Evolutionary conservation across 805 yeast species (phyloP), one percentile per base, ranked within the genome.

Genomic region (Metschnikowia borealis): DNA sequence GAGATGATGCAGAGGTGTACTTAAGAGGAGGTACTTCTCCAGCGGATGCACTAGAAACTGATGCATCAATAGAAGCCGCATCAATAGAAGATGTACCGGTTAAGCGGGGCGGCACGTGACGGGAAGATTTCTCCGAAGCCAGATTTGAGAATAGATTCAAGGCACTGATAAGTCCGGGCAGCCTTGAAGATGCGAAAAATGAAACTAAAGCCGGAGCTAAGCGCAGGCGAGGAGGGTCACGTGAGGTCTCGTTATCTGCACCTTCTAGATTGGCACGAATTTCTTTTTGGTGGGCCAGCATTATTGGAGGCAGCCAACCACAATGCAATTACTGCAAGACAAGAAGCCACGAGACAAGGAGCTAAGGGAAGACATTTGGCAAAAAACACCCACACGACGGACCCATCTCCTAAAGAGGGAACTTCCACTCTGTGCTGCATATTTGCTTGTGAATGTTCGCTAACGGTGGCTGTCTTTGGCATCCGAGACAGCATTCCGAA

Each of bases 241-340:
- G 45, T 20, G 45, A 33, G 38, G 20, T 20, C 29, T 42, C 45
- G 38, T 20, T 32, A 42, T 42, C 38, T 32, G 38, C 37, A 42
- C 29, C 33, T 20, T 33, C 8, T 5, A 23, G 41, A 38, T 20
- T 11, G 23, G 32, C 29, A 7, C 14, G 13, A 21, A 8, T 38
- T 38, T 38, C 31, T 23, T 23, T 38, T 38, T 38, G 13, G 14
- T 7, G 11, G 31, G 23, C 13, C 6, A 8, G n/a, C 14, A n/a
- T 15, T 33, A 33, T 38, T 38, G 7, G 41, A 20, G n/a, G 11
- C n/a, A 11, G n/a, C n/a, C 23, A 37, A 21, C 13, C 8, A 37
- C 23, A 37, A 5, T 23, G 10, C 11, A n/a, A 21, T 23, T 23
- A 21, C 15, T 5, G 15, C 8, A 33, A 33, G 15, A 33, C 35